Base-by-base conservation (phyloP, 768 basidiomycete species). In the Macrolepiota albuminosa region DNA sequence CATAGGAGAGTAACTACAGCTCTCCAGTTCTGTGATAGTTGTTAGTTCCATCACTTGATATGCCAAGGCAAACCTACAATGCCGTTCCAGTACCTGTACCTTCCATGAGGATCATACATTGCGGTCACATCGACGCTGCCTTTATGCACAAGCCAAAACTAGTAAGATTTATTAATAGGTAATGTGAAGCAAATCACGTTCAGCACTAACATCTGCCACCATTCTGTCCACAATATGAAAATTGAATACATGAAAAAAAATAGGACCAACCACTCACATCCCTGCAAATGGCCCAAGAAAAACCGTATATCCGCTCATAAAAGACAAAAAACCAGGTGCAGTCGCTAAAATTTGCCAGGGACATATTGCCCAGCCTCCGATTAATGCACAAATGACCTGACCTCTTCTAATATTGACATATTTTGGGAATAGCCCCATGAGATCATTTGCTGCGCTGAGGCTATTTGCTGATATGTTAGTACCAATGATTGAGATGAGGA, bases 231-330 rank as follows among this genome's bases (percentile, higher is more conserved):
- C 3, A 4, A 43, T 13, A 39, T 31, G 26, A 64, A 26, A 36
- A 47, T n/a, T 24, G 24, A 24, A 34, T 21, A 16, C 33, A 5
- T 34, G 11, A 37, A 8, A 21, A 46, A 33, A 34, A 18, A 43
- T n/a, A 42, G 18, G 40, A 40, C 40, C 1, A 14, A 10, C 42
- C 14, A 74, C 86, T 63, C 66, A 88, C 79, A 95, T 86, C 29
- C 88, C 89, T 36, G 88, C 85, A 63, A 96, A 88, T 1, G 93
- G 93, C 0, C 91, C 91, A 21, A 95, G 76, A 69, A 96, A 92
- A 21, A 94, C 86, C 0, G 91, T 87, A 67, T 93, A 95, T 1
- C 90, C 91, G 21, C 80, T 81, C 86, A 93, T 88, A 72, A 93
- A 93, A 13, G 76, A 75, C 66, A 93, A 69, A 72, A 93, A 92